Base-by-base conservation (phyloP, 257 asterid species). In the Galeopsis tetrahit region DNA sequence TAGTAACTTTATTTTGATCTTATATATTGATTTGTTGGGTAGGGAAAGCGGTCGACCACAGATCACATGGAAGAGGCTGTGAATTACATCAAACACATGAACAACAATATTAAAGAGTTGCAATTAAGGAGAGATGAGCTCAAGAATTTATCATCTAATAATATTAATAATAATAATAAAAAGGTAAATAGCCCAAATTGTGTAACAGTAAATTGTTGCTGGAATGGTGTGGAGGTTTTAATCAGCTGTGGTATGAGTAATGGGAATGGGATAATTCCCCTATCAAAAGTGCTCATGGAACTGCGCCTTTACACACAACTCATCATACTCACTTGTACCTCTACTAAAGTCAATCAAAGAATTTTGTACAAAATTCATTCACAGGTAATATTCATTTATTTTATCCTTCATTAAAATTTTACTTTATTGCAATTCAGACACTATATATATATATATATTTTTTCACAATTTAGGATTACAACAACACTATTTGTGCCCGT, bases 31-130 rank as follows among this genome's bases (percentile, higher is more conserved):
- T 7, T 48, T 13, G 6, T 60, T 3, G n/a, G 40, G 10, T 63
- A 90, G 97, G 95, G 90, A 4, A 90, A 81, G 36, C 79, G 86
- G 31, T 77, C 93, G 2, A 78, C 74, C 39, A 80, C 81, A 0
- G 91, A 90, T 67, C 88, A 82, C 52, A 78, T 86, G 74, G 79
- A 83, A 7, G 88, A 73, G 67, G 78, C 91, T 0, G 77, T 68
- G 31, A 87, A 66, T 31, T 88, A 85, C 75, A 86, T 88, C 42
- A 77, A 62, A 51, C 21, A 79, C 4, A 75, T 75, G 85, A 78
- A 86, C 71, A 78, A 55, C 66, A 88, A 66, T 2, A 75, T 85
- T 7, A 69, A 73, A 5, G 87, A 82, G 55, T 49, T 89, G 69
- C 28, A 74, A 31, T 28, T 0, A 5, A 7, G 74, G 32, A 83